phyloP scores from a whole-genome alignment of 2,329 filamentous ascomycete genomes.

The Emydomyces testavorans region DNA sequence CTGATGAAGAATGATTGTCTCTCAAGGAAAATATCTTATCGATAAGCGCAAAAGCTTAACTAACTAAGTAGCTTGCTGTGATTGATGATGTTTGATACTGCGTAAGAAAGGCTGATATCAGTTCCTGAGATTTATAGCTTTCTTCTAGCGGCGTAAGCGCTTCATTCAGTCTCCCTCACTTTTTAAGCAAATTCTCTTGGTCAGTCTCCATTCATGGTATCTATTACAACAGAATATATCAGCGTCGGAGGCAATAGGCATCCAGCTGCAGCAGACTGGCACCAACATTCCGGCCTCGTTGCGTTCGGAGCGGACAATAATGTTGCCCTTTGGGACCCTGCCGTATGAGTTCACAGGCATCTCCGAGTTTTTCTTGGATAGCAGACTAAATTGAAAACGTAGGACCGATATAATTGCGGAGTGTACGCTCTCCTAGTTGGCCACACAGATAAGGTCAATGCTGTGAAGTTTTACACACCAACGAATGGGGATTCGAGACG shows the following conservation, averaged over 20 bases:
- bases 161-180: not conserved
- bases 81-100: too few relatives aligned
- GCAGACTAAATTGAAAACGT: conserved; percentile 4
- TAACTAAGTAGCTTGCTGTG: not conserved
- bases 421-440: conserved; percentile 58
- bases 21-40: conserved; percentile 13
- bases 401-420: conserved; percentile 43
- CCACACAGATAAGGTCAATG: conserved; percentile 71
- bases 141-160: not conserved
- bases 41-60: conserved; percentile 11
- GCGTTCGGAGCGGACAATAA: conserved; percentile 85
- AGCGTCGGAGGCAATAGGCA: conserved; percentile 83
- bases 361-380: not conserved
- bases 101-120: too few relatives aligned
- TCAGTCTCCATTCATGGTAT: conserved; percentile 26
- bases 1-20: not conserved
- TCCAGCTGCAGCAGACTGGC: conserved; percentile 83
- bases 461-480: conserved; percentile 61
- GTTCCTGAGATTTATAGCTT: not conserved
- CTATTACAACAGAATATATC: conserved; percentile 42
- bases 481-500: conserved; percentile 28
- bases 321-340: conserved; percentile 75
- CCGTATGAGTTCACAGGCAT: conserved; percentile 42
- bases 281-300: conserved; percentile 53
- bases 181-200: not conserved